These are phyloP conservation scores for Aspergillus quadricinctus DNA, from an alignment of 2,329 filamentous ascomycete species.

Conservation along the genomic window DNA sequence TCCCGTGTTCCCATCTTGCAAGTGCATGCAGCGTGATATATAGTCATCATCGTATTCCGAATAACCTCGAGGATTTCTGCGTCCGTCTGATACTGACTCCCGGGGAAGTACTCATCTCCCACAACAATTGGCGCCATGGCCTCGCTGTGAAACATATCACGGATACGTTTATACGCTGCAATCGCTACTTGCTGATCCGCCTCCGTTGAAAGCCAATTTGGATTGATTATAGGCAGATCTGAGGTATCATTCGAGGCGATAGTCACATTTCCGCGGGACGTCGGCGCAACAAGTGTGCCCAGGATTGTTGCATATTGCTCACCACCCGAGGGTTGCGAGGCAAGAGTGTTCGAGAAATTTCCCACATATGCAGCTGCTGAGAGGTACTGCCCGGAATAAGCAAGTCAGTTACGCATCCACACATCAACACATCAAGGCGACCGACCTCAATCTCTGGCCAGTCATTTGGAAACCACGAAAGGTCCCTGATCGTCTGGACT, in stretches of 20 bases:
- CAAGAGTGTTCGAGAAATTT: conserved; percentile 22
- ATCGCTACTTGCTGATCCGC: conserved; percentile 45
- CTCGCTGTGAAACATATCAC: conserved; percentile 31
- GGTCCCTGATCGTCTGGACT: conserved; percentile 12
- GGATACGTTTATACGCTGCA: conserved; percentile 40
- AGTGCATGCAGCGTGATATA: conserved; percentile 28
- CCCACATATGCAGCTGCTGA: conserved; percentile 24
- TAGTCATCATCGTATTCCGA: conserved; percentile 24
- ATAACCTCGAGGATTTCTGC: conserved; percentile 40
- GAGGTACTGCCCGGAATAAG: conserved; percentile 19
- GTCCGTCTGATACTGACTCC: conserved; percentile 38
- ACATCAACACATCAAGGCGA: neutral
- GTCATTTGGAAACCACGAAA: conserved; percentile 29
- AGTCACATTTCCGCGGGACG: conserved; percentile 45
- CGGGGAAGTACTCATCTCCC: conserved; percentile 37
- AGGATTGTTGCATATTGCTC: conserved; percentile 26
- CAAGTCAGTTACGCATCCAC: neutral
- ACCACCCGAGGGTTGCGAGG: conserved; percentile 19
- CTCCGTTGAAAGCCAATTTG: conserved; percentile 44
- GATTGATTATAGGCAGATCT: conserved; percentile 43
- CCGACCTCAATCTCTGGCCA: conserved; percentile 37
- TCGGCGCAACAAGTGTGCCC: conserved; percentile 27
- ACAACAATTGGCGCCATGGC: conserved; percentile 27
- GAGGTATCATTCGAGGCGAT: conserved; percentile 28
- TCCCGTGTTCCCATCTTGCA: conserved; percentile 28